Percentiles rank a stretch among this genome's conserved stretches.
Evolutionary conservation across 768 basidiomycete species (phyloP).

Genomic region (Hygrophoropsis aurantiaca): DNA sequence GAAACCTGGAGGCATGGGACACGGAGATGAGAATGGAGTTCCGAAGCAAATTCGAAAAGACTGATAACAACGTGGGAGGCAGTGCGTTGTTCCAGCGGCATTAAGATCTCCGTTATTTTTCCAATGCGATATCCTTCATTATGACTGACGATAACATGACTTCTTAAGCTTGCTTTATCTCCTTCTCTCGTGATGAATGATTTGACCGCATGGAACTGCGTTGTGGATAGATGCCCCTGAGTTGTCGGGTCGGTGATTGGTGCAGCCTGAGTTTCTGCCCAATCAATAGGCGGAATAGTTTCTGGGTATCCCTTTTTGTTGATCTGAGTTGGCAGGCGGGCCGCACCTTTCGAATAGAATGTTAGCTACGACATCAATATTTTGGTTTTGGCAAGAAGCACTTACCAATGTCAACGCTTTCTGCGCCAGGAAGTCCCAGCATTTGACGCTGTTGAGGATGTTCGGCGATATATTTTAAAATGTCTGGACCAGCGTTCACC

Average conservation of each 20-base stretch:
- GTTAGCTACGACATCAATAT: too few species aligned
- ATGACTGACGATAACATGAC: constrained; percentile 3
- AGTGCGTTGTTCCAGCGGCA: background rate
- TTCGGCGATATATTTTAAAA: background rate
- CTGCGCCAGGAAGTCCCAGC: too few species aligned
- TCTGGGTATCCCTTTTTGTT: background rate
- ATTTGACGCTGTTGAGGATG: constrained; percentile 6
- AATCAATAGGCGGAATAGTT: constrained; percentile 1
- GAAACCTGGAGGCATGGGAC: constrained; percentile 4
- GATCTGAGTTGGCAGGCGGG: background rate
- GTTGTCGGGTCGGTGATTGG: constrained; percentile 1
- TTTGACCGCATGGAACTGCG: background rate
- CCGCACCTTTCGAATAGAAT: constrained; percentile 1
- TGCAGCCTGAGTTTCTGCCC: constrained; percentile 1
- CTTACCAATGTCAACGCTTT: too few species aligned
- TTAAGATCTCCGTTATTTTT: constrained; percentile 6
- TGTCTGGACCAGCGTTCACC: constrained; percentile 2
- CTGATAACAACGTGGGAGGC: constrained; percentile 1
- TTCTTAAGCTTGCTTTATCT: constrained; percentile 2
- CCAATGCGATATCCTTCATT: background rate
- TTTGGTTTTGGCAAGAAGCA: too few species aligned
- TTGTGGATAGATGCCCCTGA: background rate
- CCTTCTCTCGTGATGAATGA: constrained; percentile 3
- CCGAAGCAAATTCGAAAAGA: constrained; percentile 3
- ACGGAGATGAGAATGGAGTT: constrained; percentile 4